Base-by-base conservation (phyloP, 2,329 filamentous ascomycete genomes). In the Colletotrichum sojae region DNA sequence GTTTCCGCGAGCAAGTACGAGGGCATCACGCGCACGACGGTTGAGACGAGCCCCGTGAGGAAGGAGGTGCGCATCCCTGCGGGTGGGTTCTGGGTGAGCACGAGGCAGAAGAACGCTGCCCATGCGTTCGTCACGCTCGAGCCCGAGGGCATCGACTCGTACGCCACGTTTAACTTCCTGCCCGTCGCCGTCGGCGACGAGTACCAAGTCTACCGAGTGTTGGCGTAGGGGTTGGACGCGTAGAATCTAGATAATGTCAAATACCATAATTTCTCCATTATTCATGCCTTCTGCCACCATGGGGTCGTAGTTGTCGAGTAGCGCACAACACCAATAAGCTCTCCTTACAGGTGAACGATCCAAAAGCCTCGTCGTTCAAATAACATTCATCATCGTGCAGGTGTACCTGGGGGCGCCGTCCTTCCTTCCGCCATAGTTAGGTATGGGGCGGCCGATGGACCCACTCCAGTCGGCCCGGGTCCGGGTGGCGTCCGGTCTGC, bases 81-180 rank as follows among this genome's bases (percentile, higher is more conserved):
- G 0, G 78, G 78, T 1, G 77, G 76, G 10, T 79, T 78, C 58
- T 71, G 73, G 27, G 72, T 79, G 0, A 78, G 76, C 71, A 78
- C 78, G 2, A 73, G 74, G 20, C 78, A 79, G 59, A 77, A 76
- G 70, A 79, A 78, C 15, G 76, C 77, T 0, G 78, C 67, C 0
- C 59, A 78, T 1, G 76, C 78, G 0, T 72, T 79, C 10, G 70
- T 74, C 10, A 76, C 74, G 0, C 62, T 79, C 13, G 78, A 79
- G 72, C 78, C 78, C 0, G 78, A 79, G 71, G 76, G 75, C 3
- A 75, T 76, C 10, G 78, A 79, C 61, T 79, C 78, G 1, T 79
- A 77, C 39, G 77, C 73, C 1, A 76, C 75, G 4, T 75, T 73
- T 18, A 78, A 77, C 56, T 74, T 79, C 12, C 67, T 79, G 1